Conservation (phyloP, 768 basidiomycete species). For the Tulasnella sp. region DNA sequence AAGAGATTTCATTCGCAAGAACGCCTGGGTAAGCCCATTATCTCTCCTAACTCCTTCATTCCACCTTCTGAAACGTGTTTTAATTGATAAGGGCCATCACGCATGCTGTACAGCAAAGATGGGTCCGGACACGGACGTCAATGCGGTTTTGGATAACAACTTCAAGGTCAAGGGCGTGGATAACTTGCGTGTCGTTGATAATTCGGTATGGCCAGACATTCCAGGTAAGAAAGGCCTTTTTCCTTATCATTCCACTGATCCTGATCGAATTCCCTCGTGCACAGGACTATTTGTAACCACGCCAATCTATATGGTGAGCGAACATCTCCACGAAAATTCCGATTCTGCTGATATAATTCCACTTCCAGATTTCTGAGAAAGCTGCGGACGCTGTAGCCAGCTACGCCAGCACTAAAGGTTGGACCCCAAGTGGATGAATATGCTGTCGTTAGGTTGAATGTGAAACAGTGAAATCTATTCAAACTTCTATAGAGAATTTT, state of each 20-base stretch:
- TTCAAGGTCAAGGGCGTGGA: conserved; percentile 15
- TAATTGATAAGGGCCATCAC: conserved; percentile 6
- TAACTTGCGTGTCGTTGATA: conserved; percentile 14
- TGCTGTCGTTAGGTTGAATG: no score
- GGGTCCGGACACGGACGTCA: conserved; percentile 2
- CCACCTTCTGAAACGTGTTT: neutral
- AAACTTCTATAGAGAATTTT: no score
- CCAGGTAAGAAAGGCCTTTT: conserved; percentile 3
- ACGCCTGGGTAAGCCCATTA: neutral
- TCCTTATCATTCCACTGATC: no score
- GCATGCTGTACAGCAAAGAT: conserved; percentile 13
- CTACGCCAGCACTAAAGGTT: no score
- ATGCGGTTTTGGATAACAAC: conserved; percentile 13
- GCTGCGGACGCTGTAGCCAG: conserved; percentile 16
- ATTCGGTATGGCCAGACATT: conserved; percentile 12
- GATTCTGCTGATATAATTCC: no score
- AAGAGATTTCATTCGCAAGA: neutral
- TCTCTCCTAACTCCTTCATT: neutral
- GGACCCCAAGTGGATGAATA: no score
- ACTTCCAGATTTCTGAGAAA: no score
- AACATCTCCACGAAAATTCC: no score
- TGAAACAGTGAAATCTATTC: no score
- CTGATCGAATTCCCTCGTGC: neutral
- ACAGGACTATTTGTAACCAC: conserved; percentile 7
- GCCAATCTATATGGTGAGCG: conserved; percentile 16